A percentile compares a stretch with the other conserved stretches of the same genome.
Evolutionary conservation across 148 eudicot genomes (phyloP).

Genomic region (Limonium bicolor): DNA sequence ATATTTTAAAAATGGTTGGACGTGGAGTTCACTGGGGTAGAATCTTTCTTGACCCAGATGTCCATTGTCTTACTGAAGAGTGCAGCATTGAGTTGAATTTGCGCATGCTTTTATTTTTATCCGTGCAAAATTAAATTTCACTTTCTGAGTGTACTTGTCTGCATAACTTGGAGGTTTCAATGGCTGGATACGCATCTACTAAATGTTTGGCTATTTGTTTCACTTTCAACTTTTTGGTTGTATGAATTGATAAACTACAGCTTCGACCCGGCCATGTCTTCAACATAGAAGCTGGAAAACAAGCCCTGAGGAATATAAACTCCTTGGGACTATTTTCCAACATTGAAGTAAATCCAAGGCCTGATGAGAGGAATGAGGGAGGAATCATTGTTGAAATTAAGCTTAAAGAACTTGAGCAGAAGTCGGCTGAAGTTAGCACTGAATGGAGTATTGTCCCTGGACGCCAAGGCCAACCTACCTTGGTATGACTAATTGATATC

Average conservation of each 20-base stretch:
- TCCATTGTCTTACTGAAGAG: too few relatives aligned
- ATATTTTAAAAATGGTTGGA: too few relatives aligned
- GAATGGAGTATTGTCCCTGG: constrained; percentile 98
- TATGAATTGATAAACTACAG: constrained; percentile 26
- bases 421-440: constrained; percentile 90
- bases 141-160: too few relatives aligned
- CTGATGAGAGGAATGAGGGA: constrained; percentile 92
- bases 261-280: constrained; percentile 74
- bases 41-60: too few relatives aligned
- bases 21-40: too few relatives aligned
- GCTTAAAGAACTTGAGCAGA: constrained; percentile 88
- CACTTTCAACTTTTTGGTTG: too few relatives aligned
- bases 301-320: constrained; percentile 88
- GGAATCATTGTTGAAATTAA: constrained; percentile 90
- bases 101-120: too few relatives aligned
- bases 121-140: too few relatives aligned
- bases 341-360: constrained; percentile 90
- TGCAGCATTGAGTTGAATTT: too few relatives aligned
- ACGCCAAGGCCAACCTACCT: constrained; percentile 82
- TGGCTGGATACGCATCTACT: too few relatives aligned
- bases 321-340: constrained; percentile 82
- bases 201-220: too few relatives aligned
- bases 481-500: constrained; percentile 31
- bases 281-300: constrained; percentile 91
- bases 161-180: too few relatives aligned